Conservation (phyloP, 73 alveolate genomes). For the Tetrahymena elliotti region DNA sequence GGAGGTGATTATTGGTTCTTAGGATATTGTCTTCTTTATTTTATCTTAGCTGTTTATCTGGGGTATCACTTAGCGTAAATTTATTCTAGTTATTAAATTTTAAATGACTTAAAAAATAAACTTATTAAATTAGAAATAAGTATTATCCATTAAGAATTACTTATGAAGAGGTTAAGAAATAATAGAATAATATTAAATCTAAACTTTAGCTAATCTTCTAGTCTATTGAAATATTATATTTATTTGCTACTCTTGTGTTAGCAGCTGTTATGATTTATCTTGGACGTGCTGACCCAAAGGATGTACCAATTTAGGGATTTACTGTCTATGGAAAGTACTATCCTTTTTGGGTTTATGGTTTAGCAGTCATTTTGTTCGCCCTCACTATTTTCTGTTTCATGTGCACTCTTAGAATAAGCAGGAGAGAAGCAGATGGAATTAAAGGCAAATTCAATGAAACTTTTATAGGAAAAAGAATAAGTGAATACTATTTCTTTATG, state of each 20-base stretch:
- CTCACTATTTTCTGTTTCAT: background rate
- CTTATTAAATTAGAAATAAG: background rate
- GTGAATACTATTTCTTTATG: background rate
- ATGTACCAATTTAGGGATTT: background rate
- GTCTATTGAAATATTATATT: background rate
- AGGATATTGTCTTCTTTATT: background rate
- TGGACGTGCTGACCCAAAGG: background rate
- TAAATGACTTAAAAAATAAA: background rate
- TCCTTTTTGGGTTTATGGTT: background rate
- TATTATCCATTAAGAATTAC: background rate
- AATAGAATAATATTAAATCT: background rate
- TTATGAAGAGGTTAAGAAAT: background rate
- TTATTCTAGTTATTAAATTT: background rate
- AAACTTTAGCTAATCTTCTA: background rate
- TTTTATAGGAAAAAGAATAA: background rate
- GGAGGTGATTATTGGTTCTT: background rate
- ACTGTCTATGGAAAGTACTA: background rate
- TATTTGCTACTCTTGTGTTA: background rate
- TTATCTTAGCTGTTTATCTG: background rate
- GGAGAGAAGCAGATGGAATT: background rate
- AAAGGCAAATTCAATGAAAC: background rate
- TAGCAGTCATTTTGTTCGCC: background rate
- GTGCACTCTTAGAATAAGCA: background rate
- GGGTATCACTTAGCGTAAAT: background rate
- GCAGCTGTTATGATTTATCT: background rate